Evolutionary conservation across 805 yeast species (phyloP).

Genomic region (Ogataea haglerorum): DNA sequence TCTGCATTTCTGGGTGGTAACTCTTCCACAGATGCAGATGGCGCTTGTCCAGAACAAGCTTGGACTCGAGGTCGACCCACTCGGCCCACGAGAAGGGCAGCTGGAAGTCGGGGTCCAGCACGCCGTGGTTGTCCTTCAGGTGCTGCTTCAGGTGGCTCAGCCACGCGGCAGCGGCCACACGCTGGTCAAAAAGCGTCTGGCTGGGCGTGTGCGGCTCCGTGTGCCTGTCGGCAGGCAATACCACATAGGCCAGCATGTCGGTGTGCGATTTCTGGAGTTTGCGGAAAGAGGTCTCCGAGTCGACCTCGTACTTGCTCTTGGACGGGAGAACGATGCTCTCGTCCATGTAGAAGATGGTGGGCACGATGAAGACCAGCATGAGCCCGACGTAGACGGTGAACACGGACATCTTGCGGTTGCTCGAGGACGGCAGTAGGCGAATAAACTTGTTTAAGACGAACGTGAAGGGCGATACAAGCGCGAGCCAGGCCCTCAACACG

Average conservation of each 20-base stretch:
- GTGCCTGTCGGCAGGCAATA: conserved; percentile 53
- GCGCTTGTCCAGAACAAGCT: conserved; percentile 13
- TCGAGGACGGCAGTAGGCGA: conserved; percentile 5
- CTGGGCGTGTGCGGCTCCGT: neutral
- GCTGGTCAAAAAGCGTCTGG: conserved; percentile 27
- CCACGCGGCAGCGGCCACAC: conserved; percentile 33
- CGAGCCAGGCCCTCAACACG: conserved; percentile 1
- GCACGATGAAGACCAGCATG: conserved; percentile 15
- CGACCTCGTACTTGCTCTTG: conserved; percentile 11
- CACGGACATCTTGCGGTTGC: conserved; percentile 12
- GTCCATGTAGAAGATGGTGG: conserved; percentile 19
- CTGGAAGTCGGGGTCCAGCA: conserved; percentile 22
- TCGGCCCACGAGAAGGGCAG: conserved; percentile 35
- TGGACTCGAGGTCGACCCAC: conserved; percentile 28
- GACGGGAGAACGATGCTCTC: conserved; percentile 10
- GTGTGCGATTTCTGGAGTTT: conserved; percentile 14
- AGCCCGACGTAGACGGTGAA: conserved; percentile 15
- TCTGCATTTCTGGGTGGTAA: conserved; percentile 4
- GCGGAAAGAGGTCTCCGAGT: conserved; percentile 13
- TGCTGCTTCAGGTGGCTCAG: conserved; percentile 17
- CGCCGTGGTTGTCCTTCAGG: conserved; percentile 17
- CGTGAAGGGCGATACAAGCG: conserved; percentile 10
- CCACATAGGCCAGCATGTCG: conserved; percentile 42
- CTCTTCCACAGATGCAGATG: conserved; percentile 11
- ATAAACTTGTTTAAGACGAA: conserved; percentile 4